Conservation (phyloP, 2,329 filamentous ascomycete genomes). For the Cordyceps fumosorosea region DNA sequence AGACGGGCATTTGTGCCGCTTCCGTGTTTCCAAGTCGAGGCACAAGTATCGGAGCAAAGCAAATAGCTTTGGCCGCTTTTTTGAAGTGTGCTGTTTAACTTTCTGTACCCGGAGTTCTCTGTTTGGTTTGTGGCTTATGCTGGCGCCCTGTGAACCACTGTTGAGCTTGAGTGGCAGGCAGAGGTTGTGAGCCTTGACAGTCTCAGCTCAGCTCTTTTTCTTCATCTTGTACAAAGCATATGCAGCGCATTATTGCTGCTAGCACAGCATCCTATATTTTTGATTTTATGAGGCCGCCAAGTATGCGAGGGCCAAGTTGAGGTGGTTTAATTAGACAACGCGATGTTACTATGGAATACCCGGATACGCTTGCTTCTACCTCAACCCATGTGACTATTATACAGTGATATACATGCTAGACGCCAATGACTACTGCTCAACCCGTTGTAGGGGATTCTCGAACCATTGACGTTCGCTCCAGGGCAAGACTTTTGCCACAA, state of each 20-base stretch:
- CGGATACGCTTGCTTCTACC: background rate
- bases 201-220: slow-evolving; percentile 12
- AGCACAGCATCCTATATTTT: slow-evolving; percentile 20
- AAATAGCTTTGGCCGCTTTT: background rate
- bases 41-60: background rate
- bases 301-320: slow-evolving; percentile 1
- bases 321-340: slow-evolving; percentile 13
- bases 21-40: background rate
- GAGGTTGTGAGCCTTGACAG: slow-evolving; percentile 1
- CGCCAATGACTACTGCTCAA: slow-evolving; percentile 15
- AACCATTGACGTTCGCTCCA: slow-evolving; percentile 46
- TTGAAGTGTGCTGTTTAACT: background rate
- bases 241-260: slow-evolving; percentile 19
- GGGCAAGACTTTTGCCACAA: slow-evolving; percentile 57
- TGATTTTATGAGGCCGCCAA: slow-evolving; percentile 12
- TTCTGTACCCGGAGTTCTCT: slow-evolving; percentile 11
- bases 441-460: slow-evolving; percentile 34
- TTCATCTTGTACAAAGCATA: slow-evolving; percentile 29
- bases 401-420: slow-evolving; percentile 11
- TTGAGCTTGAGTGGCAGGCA: background rate
- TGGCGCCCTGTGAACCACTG: background rate
- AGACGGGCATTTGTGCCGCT: background rate
- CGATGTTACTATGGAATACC: slow-evolving; percentile 7
- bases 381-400: slow-evolving; percentile 14
- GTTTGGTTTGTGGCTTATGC: slow-evolving; percentile 10